Evolutionary conservation across 164 flowering plant species (phyloP).

Genomic region (Tinospora cordifolia): DNA sequence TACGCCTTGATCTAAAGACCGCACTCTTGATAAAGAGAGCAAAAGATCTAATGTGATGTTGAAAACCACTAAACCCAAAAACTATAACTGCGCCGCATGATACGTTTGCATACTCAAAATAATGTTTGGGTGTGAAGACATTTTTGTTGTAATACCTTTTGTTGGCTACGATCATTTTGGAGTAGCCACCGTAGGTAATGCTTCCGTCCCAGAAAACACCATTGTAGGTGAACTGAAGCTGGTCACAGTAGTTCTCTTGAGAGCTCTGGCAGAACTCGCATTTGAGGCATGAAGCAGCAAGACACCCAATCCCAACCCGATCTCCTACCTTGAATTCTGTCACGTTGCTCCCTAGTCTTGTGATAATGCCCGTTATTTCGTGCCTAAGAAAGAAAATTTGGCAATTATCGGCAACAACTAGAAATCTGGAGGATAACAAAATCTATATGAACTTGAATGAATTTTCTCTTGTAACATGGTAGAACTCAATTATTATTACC

Average conservation of each 20-base stretch:
- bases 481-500: conserved; percentile 29
- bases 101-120: too few relatives aligned
- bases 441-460: too few relatives aligned
- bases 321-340: conserved; percentile 51
- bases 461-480: background rate
- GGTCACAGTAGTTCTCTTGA: conserved; percentile 57
- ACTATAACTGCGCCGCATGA: too few relatives aligned
- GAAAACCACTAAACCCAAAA: too few relatives aligned
- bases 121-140: too few relatives aligned
- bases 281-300: conserved; percentile 47
- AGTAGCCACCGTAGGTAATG: conserved; percentile 82
- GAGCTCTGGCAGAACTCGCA: conserved; percentile 48
- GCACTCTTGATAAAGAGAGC: too few relatives aligned
- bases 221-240: conserved; percentile 41
- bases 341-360: conserved; percentile 48
- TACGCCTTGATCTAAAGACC: too few relatives aligned
- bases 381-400: conserved; percentile 33
- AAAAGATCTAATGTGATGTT: too few relatives aligned
- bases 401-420: too few relatives aligned
- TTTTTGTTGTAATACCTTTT: too few relatives aligned
- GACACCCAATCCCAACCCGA: conserved; percentile 56
- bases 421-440: too few relatives aligned
- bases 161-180: conserved; percentile 54
- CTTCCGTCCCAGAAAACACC: conserved; percentile 79
- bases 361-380: conserved; percentile 56